These are phyloP conservation scores for Nothophytophthora sp. DNA, from an alignment of 352 stramenopile genomes.

Conservation along the genomic window DNA sequence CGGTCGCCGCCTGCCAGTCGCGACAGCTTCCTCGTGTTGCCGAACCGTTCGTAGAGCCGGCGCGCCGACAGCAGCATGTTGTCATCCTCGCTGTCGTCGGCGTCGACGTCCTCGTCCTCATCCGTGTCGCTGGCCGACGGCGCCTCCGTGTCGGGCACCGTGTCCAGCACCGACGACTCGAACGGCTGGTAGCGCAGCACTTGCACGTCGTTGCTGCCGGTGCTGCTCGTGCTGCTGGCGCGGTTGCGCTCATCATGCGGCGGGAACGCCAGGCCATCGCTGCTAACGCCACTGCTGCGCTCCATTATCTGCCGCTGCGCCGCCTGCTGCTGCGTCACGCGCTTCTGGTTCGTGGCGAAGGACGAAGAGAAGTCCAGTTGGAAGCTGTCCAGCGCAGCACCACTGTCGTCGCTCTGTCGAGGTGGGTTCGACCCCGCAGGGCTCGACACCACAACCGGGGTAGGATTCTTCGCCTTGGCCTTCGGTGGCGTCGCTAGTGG, in stretches of 20 bases:
- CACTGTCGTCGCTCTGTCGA: slow-evolving; percentile 19
- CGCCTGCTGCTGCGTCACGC: too few species aligned
- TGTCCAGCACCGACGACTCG: slow-evolving; percentile 31
- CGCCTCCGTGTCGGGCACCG: slow-evolving; percentile 11
- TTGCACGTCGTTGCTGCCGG: slow-evolving; percentile 19
- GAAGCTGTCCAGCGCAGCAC: slow-evolving; percentile 23
- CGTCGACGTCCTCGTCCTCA: too few species aligned
- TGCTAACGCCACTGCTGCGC: not conserved
- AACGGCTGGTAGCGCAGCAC: slow-evolving; percentile 23
- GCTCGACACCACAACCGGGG: too few species aligned
- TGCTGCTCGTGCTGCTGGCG: slow-evolving; percentile 23
- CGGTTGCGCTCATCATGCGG: slow-evolving; percentile 15
- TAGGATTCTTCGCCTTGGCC: too few species aligned
- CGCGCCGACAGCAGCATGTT: slow-evolving; percentile 41
- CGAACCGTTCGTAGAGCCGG: slow-evolving; percentile 41
- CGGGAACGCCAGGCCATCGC: slow-evolving; percentile 5
- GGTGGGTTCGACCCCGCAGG: slow-evolving; percentile 6
- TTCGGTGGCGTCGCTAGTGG: too few species aligned
- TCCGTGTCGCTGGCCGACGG: slow-evolving; percentile 7
- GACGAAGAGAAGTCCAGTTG: slow-evolving; percentile 30
- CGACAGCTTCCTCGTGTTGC: slow-evolving; percentile 52
- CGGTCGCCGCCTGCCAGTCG: slow-evolving; percentile 36
- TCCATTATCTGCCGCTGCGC: too few species aligned
- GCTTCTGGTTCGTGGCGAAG: slow-evolving; percentile 25
- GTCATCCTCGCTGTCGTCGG: slow-evolving; percentile 43